A percentile compares a stretch with the other conserved stretches of the same genome.
Conservation (phyloP, 768 basidiomycete species). For the Hysterangium stoloniferum region DNA sequence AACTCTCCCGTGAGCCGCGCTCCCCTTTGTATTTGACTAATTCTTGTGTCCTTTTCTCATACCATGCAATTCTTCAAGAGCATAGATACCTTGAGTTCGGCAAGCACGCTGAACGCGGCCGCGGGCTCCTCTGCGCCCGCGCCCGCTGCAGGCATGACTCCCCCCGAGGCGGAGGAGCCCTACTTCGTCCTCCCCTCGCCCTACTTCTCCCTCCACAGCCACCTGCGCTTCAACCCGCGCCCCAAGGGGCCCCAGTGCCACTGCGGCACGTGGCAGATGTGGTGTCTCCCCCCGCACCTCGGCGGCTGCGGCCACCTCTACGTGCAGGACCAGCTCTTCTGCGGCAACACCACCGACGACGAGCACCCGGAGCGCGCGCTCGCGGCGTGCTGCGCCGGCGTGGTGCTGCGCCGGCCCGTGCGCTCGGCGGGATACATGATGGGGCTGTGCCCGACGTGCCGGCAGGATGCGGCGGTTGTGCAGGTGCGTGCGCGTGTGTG, state of each 20-base stretch:
- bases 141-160: not conserved
- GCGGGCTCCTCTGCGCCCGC: not conserved
- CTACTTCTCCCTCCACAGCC: conserved; percentile 3
- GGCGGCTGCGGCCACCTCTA: not conserved
- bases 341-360: not conserved
- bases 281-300: conserved; percentile 2
- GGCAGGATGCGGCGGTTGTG: not conserved
- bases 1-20: too few species aligned
- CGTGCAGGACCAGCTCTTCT: conserved; percentile 1
- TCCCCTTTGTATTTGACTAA: too few species aligned
- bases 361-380: not conserved
- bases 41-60: too few species aligned
- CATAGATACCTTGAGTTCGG: too few species aligned
- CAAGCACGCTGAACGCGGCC: not conserved
- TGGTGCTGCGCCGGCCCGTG: not conserved
- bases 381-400: not conserved
- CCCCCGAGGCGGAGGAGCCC: not conserved
- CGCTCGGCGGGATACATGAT: conserved; percentile 5
- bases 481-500: not conserved
- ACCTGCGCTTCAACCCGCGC: conserved; percentile 1
- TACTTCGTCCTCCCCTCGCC: not conserved
- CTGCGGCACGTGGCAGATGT: not conserved
- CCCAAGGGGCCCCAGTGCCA: not conserved
- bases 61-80: too few species aligned
- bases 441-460: conserved; percentile 5